Evolutionary conservation across 495 filamentous ascomycete species (phyloP), one percentile per base, ranked within the genome.

Genomic region (Penicillium alfredii): DNA sequence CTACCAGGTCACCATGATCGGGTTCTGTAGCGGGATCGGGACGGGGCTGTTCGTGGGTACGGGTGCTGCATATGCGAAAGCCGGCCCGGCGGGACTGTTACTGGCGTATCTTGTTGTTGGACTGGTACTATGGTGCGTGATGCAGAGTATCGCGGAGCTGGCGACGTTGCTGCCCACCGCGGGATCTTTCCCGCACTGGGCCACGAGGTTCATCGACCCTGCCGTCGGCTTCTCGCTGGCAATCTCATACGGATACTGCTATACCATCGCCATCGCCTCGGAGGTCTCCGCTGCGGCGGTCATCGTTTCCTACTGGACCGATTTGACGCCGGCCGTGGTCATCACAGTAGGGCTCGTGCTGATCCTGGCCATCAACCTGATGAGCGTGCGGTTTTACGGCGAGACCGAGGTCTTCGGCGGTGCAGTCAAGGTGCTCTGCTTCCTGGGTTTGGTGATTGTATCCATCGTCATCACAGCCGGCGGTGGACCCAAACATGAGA

Each of bases 21-120:
- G 57, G 4, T 58, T 65, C 43, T 61, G 55, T 40, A 47, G 61
- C 42, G 61, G 59, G 22, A 60, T 87, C 51, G 85, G 83, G 13
- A 88, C 83, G 4, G 84, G 83, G 50, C 64, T 88, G 33, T 88
- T 88, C 64, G 56, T 88, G 17, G 82, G 85, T 42, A 84, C 78
- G 16, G 83, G 84, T 18, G 66, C 69, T 27, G 81, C 81, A 6
- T 74, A 87, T 33, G 69, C 74, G 15, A 75, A 69, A 32, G 69
- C 80, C 38, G 82, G 83, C 15, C 84, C 84, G 9, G 69, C 78
- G 1, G 80, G 75, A 8, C 68, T 84, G 36, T 64, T 90, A 28
- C 65, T 88, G 24, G 78, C 78, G 5, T 90, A 83, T 53, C 56
- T 76, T 13, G 75, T 87, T 44, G 75, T 84, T 42, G 81, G 82